Conservation (phyloP, 192 early-diverging fungal species). For the Coemansia sp. region DNA sequence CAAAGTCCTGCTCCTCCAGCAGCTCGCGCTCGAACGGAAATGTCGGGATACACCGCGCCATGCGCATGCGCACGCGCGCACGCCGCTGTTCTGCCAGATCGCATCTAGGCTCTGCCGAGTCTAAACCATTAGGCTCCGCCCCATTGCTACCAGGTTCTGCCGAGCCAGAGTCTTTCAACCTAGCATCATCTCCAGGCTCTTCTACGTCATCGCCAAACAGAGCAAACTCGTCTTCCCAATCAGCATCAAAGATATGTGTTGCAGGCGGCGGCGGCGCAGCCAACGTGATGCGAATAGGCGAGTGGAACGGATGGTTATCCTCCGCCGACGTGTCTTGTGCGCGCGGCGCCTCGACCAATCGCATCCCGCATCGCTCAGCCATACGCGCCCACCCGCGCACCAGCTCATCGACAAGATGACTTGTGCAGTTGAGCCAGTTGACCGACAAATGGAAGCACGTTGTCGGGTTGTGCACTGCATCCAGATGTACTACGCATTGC, state of each 20-base stretch:
- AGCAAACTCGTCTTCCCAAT: constrained; percentile 34
- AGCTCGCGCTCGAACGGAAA: constrained; percentile 80
- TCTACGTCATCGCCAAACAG: constrained; percentile 28
- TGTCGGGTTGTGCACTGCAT: constrained; percentile 83
- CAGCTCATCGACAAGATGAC: constrained; percentile 82
- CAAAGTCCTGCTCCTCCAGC: constrained; percentile 76
- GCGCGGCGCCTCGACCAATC: constrained; percentile 82
- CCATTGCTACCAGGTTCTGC: neutral
- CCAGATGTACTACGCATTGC: constrained; percentile 83
- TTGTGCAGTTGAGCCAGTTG: constrained; percentile 94
- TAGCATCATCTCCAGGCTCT: constrained; percentile 4
- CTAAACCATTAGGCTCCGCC: neutral
- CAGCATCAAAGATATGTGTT: constrained; percentile 41
- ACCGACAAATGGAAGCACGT: constrained; percentile 92
- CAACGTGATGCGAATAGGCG: constrained; percentile 66
- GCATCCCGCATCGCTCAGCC: constrained; percentile 85
- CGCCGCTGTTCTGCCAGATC: constrained; percentile 1
- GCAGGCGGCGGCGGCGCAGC: constrained; percentile 64
- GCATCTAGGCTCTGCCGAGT: neutral
- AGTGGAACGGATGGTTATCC: constrained; percentile 89
- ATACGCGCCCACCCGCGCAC: constrained; percentile 74
- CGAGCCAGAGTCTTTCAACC: neutral
- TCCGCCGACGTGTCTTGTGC: constrained; percentile 54
- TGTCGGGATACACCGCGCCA: constrained; percentile 43
- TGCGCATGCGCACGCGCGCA: constrained; percentile 16